Conservation (phyloP, 1,284 basidiomycete species). For the Leccinum cinnamomeum region DNA sequence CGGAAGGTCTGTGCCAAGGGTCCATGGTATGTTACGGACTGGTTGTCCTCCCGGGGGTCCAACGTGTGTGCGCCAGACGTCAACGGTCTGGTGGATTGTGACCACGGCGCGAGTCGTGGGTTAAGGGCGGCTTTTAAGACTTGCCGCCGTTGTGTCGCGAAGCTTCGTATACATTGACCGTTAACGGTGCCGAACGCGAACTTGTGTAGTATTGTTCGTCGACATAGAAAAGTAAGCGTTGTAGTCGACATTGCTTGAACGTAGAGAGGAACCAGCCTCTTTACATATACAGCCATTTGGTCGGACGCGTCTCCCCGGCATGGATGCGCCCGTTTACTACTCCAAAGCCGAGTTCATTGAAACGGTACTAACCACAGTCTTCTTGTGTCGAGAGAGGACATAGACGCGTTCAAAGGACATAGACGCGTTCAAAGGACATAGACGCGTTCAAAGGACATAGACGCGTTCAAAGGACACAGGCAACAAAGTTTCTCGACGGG, state of each 20-base stretch:
- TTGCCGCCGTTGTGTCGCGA: constrained; percentile 1
- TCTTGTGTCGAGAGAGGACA: constrained; percentile 2
- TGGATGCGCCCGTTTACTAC: constrained; percentile 74
- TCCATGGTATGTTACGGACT: constrained; percentile 50
- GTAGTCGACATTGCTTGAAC: constrained; percentile 13
- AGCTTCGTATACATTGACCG: neutral
- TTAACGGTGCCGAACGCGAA: neutral
- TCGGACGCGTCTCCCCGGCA: constrained; percentile 30
- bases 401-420: constrained; percentile 5
- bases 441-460: constrained; percentile 6
- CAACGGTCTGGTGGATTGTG: constrained; percentile 12
- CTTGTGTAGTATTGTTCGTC: constrained; percentile 3
- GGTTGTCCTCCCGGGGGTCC: constrained; percentile 9
- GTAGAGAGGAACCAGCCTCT: neutral
- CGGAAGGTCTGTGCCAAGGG: constrained; percentile 73
- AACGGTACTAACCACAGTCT: constrained; percentile 51
- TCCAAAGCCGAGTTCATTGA: constrained; percentile 79
- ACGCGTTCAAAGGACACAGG: constrained; percentile 42
- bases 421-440: constrained; percentile 5
- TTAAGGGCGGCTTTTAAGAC: neutral
- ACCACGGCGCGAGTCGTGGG: neutral
- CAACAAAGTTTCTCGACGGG: constrained; percentile 92
- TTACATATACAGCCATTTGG: neutral
- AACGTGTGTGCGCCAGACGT: constrained; percentile 5
- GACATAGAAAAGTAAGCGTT: constrained; percentile 13